These are phyloP conservation scores for Thermoascus crustaceus DNA, from an alignment of 2,329 filamentous ascomycete genomes.

Conservation along the genomic window DNA sequence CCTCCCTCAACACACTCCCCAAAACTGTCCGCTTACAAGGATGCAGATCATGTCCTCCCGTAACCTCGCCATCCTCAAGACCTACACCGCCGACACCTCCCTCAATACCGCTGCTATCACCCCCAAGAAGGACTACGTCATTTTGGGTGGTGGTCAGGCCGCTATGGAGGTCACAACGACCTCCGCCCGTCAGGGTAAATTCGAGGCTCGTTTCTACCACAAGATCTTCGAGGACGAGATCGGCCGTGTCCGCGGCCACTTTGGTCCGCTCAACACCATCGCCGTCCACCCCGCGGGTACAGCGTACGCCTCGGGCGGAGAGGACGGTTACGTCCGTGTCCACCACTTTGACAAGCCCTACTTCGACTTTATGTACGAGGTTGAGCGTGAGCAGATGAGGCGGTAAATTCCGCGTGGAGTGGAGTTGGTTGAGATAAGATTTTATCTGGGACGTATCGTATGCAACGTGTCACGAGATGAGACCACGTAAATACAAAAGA, in stretches of 20 bases:
- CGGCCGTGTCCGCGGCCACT: conserved; percentile 91
- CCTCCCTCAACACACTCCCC: background rate
- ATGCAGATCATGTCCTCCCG: conserved; percentile 67
- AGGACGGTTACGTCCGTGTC: conserved; percentile 96
- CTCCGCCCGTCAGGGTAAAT: conserved; percentile 89
- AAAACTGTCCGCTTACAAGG: background rate
- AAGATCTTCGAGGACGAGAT: conserved; percentile 99
- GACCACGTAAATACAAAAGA: too few species aligned
- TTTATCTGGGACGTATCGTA: too few species aligned
- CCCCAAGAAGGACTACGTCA: conserved; percentile 93
- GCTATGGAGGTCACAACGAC: conserved; percentile 99
- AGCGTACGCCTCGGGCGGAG: conserved; percentile 88
- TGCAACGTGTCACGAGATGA: too few species aligned
- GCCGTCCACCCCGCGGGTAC: conserved; percentile 86
- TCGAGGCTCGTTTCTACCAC: conserved; percentile 99
- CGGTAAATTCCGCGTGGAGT: conserved; percentile 20
- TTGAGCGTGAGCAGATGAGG: conserved; percentile 69
- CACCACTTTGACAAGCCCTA: conserved; percentile 98
- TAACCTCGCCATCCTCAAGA: conserved; percentile 88
- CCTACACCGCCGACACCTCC: conserved; percentile 82
- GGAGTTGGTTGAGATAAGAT: too few species aligned
- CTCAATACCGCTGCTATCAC: conserved; percentile 94
- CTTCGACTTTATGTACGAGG: conserved; percentile 98
- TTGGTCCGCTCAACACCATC: conserved; percentile 93
- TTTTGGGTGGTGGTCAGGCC: conserved; percentile 94